Evolutionary conservation across 2,329 filamentous ascomycete genomes (phyloP).

Genomic region (Fusarium buharicum): DNA sequence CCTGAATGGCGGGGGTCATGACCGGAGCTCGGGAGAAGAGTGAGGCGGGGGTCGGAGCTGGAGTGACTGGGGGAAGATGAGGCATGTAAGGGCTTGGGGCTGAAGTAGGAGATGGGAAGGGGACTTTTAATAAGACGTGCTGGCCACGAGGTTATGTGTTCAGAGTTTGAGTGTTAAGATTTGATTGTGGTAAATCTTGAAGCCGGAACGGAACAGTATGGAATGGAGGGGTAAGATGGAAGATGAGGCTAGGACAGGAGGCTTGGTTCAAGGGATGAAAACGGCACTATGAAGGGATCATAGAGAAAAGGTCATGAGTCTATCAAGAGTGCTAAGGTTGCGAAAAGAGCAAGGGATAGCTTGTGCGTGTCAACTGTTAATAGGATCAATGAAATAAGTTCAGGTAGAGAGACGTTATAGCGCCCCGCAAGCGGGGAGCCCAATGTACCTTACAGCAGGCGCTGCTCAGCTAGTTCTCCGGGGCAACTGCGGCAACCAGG

Average conservation of each 20-base stretch:
- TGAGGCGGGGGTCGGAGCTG: conserved; percentile 39
- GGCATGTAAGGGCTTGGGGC: conserved; percentile 34
- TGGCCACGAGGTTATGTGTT: neutral
- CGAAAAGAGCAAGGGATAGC: neutral
- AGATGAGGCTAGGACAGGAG: conserved; percentile 3
- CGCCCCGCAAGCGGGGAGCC: no score
- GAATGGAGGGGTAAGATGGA: conserved; percentile 23
- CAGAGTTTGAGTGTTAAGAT: neutral
- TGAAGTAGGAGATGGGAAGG: neutral
- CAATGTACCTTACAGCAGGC: neutral
- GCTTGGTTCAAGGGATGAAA: conserved; percentile 17
- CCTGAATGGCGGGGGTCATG: conserved; percentile 47
- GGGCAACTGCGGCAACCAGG: conserved; percentile 44
- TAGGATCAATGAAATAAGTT: no score
- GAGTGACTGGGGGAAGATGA: conserved; percentile 40
- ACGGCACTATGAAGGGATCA: neutral
- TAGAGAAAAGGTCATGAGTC: neutral
- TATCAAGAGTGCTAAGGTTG: neutral
- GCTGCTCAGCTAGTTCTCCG: conserved; percentile 20
- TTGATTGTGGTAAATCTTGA: neutral
- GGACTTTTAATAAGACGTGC: conserved; percentile 1
- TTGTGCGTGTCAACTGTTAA: no score
- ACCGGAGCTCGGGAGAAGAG: conserved; percentile 38
- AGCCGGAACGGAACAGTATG: conserved; percentile 24
- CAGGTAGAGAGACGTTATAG: no score